A percentile compares a stretch with the other conserved stretches of the same genome.
Conservation (phyloP, 257 asterid genomes). For the Salvia rosmarinus region DNA sequence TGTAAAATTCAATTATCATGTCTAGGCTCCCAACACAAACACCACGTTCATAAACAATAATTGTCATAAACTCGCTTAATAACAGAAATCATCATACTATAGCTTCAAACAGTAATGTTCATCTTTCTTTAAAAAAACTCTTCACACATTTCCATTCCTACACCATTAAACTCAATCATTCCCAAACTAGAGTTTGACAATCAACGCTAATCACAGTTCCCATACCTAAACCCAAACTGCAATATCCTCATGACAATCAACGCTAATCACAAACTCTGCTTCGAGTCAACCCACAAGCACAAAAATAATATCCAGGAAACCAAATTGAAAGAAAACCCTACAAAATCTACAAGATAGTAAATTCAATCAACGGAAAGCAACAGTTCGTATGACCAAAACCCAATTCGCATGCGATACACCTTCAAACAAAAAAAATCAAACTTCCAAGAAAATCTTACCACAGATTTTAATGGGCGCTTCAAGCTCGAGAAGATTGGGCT, state of each 20-base stretch:
- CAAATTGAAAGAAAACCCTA: constrained; percentile 19
- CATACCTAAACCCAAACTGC: background rate
- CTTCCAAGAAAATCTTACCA: constrained; percentile 47
- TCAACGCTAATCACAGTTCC: constrained; percentile 26
- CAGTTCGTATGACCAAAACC: background rate
- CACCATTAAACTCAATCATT: constrained; percentile 6
- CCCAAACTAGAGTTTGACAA: background rate
- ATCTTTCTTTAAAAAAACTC: background rate
- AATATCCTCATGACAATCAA: background rate
- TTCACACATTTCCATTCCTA: background rate
- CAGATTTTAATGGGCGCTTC: constrained; percentile 93
- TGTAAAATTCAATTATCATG: background rate
- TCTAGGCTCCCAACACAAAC: constrained; percentile 5
- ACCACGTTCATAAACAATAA: no score
- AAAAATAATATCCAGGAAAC: background rate
- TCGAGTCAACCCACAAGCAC: constrained; percentile 32
- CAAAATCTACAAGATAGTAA: background rate
- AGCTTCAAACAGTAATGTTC: background rate
- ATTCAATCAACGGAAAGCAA: background rate
- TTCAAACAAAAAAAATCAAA: background rate
- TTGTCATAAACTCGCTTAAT: background rate
- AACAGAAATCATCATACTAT: no score
- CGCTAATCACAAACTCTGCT: background rate
- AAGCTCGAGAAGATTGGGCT: constrained; percentile 88
- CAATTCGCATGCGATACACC: background rate